phyloP scores from a whole-genome alignment of 495 filamentous ascomycete genomes.

The Penicillium robsamsonii region DNA sequence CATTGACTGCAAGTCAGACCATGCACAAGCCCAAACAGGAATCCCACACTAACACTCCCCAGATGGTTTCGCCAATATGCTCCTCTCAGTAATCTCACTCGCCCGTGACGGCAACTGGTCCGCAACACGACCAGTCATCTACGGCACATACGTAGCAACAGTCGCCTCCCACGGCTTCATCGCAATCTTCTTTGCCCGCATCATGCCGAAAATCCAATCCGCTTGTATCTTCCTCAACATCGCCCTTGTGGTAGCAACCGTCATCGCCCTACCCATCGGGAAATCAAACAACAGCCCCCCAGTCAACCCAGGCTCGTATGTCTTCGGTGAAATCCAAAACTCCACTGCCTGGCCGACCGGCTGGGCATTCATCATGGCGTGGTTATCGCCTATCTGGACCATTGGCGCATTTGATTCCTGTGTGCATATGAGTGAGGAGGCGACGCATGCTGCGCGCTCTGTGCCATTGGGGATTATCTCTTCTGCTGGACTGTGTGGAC shows the following conservation, averaged over 20 bases:
- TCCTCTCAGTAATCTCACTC: conserved; percentile 58
- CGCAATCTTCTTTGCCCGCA: conserved; percentile 51
- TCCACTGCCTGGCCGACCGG: conserved; percentile 59
- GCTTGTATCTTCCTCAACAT: conserved; percentile 62
- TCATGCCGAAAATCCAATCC: conserved; percentile 67
- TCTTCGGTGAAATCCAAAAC: conserved; percentile 48
- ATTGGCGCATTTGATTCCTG: conserved; percentile 57
- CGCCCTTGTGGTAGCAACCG: conserved; percentile 59
- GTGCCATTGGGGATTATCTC: conserved; percentile 61
- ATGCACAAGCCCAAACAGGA: neutral
- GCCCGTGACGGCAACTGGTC: conserved; percentile 63
- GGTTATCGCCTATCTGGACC: conserved; percentile 67
- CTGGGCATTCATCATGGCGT: conserved; percentile 64
- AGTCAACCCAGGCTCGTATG: conserved; percentile 39
- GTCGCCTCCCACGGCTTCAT: conserved; percentile 58
- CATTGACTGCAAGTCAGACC: conserved; percentile 48
- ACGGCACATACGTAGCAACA: conserved; percentile 60
- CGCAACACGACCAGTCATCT: conserved; percentile 57
- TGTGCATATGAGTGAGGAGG: conserved; percentile 65
- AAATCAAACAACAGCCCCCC: conserved; percentile 31
- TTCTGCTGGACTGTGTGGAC: conserved; percentile 38
- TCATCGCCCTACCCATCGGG: conserved; percentile 65
- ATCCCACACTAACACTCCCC: neutral
- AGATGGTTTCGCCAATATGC: conserved; percentile 53
- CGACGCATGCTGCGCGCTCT: conserved; percentile 58